Evolutionary conservation across 139 green algal species (phyloP).

Genomic region (Spirogloea muscicola): DNA sequence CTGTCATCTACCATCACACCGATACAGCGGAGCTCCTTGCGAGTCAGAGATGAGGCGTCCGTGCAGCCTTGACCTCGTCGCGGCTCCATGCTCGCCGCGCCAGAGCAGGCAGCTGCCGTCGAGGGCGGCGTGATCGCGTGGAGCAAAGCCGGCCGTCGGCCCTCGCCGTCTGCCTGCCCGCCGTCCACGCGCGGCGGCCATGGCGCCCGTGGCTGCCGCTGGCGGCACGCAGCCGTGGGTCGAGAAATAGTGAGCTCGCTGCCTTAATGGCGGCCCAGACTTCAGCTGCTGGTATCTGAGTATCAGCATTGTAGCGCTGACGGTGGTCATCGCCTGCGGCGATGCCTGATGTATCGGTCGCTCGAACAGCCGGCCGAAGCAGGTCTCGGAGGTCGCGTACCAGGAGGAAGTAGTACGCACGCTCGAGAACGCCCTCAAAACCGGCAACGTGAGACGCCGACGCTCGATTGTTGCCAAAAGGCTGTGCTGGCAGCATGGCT

Average conservation of each 20-base stretch:
- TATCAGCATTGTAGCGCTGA: not conserved
- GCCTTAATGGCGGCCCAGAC: not conserved
- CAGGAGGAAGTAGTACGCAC: slow-evolving; percentile 91
- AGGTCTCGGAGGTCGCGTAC: slow-evolving; percentile 85
- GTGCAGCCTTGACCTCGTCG: too few relatives aligned
- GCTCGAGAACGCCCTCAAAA: slow-evolving; percentile 75
- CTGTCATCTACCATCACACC: too few relatives aligned
- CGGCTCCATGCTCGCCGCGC: too few relatives aligned
- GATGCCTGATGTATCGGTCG: not conserved
- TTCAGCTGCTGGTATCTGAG: not conserved
- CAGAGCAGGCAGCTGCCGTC: too few relatives aligned
- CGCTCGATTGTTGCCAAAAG: too few relatives aligned
- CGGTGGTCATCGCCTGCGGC: not conserved
- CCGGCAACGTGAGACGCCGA: slow-evolving; percentile 66
- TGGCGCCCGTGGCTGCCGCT: not conserved
- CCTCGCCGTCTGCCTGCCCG: too few relatives aligned
- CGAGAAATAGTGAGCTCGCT: slow-evolving; percentile 69
- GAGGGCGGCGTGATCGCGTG: too few relatives aligned
- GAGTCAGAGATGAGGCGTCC: too few relatives aligned
- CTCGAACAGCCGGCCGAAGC: slow-evolving; percentile 72
- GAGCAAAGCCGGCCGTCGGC: too few relatives aligned
- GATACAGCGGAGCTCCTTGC: too few relatives aligned
- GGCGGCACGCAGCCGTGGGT: slow-evolving; percentile 62
- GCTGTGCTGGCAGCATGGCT: too few relatives aligned
- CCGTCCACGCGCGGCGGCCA: too few relatives aligned